Base-by-base conservation (phyloP, 805 yeast species). In the Candida rishiriensis region DNA sequence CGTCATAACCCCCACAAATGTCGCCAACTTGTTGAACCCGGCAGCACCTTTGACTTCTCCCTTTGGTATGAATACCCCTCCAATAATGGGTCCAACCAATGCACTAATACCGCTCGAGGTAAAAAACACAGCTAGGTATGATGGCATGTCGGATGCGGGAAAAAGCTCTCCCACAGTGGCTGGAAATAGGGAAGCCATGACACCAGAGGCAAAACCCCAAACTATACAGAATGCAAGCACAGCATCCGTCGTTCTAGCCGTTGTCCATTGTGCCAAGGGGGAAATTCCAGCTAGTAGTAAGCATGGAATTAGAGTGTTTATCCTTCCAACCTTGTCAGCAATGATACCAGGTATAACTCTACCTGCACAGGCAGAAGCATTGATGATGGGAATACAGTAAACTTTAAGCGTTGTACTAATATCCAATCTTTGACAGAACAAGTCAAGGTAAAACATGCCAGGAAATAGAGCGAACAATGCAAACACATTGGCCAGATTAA, bases 381-480 rank as follows among this genome's bases (percentile, higher is more conserved):
- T 53, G 38, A 50, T 44, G 12, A 53, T 48, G 8, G 56, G 48
- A 70, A 75, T 30, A 73, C 63, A 79, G 76, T 73, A 34, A 78
- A 77, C 10, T 76, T 59, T 3, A 70, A 78, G 16, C 70, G 64
- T 3, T 78, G 68, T 63, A 17, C 79, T 71, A 50, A 71, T 75
- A 39, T 74, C 72, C 6, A 79, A 72, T 51, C 80, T 57, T 18
- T 73, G 70, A 57, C 79, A 78, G 43, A 77, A 63, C 31, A 76
- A 64, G 33, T 77, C 72, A 26, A 76, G 78, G 53, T 79, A 79
- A 2, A 82, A 84, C 45, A 78, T 67, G 59, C 76, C 69, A n/a
- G 81, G 70, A 30, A 70, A 61, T 10, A 69, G 40, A 1, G 53
- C 51, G 14, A 59, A 33, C 39, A 57, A 43, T 17, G 52, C 61